Evolutionary conservation across 805 yeast species (phyloP).

Genomic region (Citeromyces matritensis): DNA sequence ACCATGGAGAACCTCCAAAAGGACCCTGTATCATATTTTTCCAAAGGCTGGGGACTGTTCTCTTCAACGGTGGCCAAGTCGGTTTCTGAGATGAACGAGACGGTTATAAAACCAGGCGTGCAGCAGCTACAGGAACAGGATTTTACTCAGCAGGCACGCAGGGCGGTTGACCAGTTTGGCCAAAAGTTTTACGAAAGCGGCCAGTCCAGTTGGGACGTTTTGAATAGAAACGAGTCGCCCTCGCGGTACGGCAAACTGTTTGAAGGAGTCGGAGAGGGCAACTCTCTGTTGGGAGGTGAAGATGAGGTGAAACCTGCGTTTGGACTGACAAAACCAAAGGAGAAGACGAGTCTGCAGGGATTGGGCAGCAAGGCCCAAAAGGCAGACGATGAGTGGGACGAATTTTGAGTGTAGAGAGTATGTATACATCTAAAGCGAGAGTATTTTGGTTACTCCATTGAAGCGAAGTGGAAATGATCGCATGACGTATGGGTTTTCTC

Average conservation of each 20-base stretch:
- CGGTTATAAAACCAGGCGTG: constrained; percentile 84
- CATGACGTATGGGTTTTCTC: no score
- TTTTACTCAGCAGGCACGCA: constrained; percentile 62
- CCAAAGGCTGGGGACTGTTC: constrained; percentile 91
- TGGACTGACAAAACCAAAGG: constrained; percentile 44
- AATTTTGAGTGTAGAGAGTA: constrained; percentile 34
- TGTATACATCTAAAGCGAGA: no score
- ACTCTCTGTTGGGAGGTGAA: constrained; percentile 5
- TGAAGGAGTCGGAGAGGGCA: constrained; percentile 30
- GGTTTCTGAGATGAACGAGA: constrained; percentile 71
- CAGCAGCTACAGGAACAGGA: constrained; percentile 72
- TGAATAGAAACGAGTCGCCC: constrained; percentile 17
- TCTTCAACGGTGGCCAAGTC: constrained; percentile 77
- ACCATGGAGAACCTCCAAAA: constrained; percentile 54
- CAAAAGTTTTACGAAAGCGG: constrained; percentile 88
- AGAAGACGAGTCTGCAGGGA: constrained; percentile 43
- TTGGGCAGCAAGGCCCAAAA: constrained; percentile 25
- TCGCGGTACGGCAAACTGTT: constrained; percentile 37
- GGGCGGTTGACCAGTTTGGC: constrained; percentile 96
- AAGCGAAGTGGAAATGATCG: no score
- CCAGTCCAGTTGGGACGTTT: constrained; percentile 44
- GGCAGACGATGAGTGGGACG: constrained; percentile 55
- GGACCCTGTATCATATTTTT: constrained; percentile 84
- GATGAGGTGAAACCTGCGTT: constrained; percentile 44
- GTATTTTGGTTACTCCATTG: no score